Percentiles rank a stretch among this genome's conserved stretches.
phyloP scores from a whole-genome alignment of 1,284 basidiomycete genomes.

The Ustilago curta region DNA sequence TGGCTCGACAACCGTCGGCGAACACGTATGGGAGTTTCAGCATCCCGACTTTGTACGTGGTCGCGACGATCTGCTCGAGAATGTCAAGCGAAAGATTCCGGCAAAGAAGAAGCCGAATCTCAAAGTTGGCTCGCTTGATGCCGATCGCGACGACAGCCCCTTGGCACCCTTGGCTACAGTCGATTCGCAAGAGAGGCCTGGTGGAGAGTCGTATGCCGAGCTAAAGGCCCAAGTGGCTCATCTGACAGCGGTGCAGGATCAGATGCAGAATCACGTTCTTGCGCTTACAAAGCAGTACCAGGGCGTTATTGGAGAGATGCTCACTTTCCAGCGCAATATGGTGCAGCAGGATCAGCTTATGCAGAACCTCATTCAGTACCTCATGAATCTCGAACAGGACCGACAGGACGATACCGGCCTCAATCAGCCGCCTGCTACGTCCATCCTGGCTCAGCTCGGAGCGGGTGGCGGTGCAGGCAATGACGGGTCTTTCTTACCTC shows the following conservation, averaged over 20 bases:
- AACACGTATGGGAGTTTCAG: constrained; percentile 86
- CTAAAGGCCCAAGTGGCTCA: constrained; percentile 58
- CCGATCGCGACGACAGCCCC: constrained; percentile 62
- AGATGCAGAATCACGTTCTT: constrained; percentile 71
- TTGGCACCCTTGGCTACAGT: constrained; percentile 22
- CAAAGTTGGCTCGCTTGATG: constrained; percentile 55
- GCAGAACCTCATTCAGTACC: constrained; percentile 84
- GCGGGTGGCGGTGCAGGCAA: constrained; percentile 3
- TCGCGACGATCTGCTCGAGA: constrained; percentile 86
- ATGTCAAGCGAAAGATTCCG: constrained; percentile 73
- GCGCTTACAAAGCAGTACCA: constrained; percentile 81
- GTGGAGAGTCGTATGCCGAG: constrained; percentile 50
- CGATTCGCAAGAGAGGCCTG: constrained; percentile 40
- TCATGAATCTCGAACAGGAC: constrained; percentile 73
- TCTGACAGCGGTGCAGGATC: constrained; percentile 59
- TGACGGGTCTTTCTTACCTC: constrained; percentile 73
- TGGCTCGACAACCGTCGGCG: constrained; percentile 81
- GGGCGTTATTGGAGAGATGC: constrained; percentile 82
- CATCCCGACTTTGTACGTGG: constrained; percentile 82
- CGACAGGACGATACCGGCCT: constrained; percentile 10
- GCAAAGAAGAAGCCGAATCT: constrained; percentile 71
- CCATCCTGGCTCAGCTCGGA: constrained; percentile 19
- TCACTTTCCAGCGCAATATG: constrained; percentile 84
- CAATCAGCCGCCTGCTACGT: constrained; percentile 3
- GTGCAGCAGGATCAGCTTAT: constrained; percentile 86